These are phyloP conservation scores for Syncephalastrum contaminatum DNA, from an alignment of 371 early-diverging fungal species.

Conservation along the genomic window DNA sequence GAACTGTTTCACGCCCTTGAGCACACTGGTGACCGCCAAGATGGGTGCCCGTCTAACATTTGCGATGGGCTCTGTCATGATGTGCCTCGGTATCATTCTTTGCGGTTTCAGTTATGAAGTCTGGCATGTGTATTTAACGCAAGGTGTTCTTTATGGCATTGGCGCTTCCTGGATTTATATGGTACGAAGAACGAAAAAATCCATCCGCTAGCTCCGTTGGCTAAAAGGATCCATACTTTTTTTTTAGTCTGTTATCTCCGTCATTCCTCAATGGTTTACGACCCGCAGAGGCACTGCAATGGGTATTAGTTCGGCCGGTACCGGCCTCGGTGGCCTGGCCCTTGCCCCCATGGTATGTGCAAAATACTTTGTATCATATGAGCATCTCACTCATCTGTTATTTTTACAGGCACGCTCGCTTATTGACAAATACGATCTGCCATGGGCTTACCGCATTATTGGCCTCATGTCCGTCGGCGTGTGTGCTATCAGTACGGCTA, in stretches of 20 bases:
- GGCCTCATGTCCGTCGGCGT: slow-evolving; percentile 39
- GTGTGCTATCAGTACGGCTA: slow-evolving; percentile 22
- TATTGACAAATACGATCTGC: slow-evolving; percentile 27
- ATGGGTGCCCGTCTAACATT: slow-evolving; percentile 41
- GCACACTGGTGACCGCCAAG: slow-evolving; percentile 32
- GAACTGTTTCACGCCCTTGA: slow-evolving; percentile 43
- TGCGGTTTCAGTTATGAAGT: slow-evolving; percentile 44
- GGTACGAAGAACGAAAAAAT: slow-evolving; percentile 8
- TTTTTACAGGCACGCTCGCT: slow-evolving; percentile 32
- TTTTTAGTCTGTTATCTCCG: slow-evolving; percentile 25
- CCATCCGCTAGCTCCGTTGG: neutral
- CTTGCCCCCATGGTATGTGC: slow-evolving; percentile 35
- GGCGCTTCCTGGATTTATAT: slow-evolving; percentile 40
- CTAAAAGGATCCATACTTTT: neutral
- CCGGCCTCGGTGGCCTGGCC: slow-evolving; percentile 71
- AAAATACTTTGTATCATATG: neutral
- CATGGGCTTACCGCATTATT: slow-evolving; percentile 39
- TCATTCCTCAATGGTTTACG: slow-evolving; percentile 49
- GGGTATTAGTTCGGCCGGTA: slow-evolving; percentile 76
- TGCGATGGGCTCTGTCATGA: slow-evolving; percentile 40
- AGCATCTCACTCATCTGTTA: neutral
- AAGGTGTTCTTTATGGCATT: slow-evolving; percentile 51
- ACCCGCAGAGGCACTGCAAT: slow-evolving; percentile 55
- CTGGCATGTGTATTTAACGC: slow-evolving; percentile 60
- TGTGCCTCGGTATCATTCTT: slow-evolving; percentile 48